phyloP scores from a whole-genome alignment of 768 basidiomycete genomes.

The Termitomyces sp. region DNA sequence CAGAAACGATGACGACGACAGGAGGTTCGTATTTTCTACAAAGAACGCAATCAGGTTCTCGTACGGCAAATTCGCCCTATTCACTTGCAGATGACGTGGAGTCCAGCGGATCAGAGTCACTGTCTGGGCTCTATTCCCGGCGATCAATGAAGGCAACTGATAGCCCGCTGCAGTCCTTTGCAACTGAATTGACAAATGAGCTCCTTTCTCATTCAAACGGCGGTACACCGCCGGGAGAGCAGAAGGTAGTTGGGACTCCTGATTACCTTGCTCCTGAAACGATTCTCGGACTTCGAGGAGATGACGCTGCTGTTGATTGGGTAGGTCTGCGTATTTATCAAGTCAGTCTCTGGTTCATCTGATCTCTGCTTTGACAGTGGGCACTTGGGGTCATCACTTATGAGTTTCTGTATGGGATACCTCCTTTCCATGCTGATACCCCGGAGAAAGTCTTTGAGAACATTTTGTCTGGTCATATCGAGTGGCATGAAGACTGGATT shows the following conservation, averaged over 20 bases:
- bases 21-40: constrained; percentile 82
- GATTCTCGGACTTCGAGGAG: constrained; percentile 91
- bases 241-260: constrained; percentile 96
- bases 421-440: constrained; percentile 96
- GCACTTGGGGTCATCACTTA: constrained; percentile 97
- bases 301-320: constrained; percentile 97
- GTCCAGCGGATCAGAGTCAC: constrained; percentile 80
- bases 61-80: constrained; percentile 62
- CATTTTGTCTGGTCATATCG: constrained; percentile 88
- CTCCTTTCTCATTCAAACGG: constrained; percentile 72
- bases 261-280: constrained; percentile 97
- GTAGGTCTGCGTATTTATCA: constrained; percentile 41
- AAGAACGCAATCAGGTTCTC: constrained; percentile 56
- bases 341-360: constrained; percentile 1
- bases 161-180: constrained; percentile 85
- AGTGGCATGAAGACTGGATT: constrained; percentile 95
- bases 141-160: constrained; percentile 51
- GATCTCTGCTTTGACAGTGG: constrained; percentile 59
- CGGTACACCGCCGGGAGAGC: constrained; percentile 75
- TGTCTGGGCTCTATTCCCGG: constrained; percentile 52
- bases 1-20: constrained; percentile 44
- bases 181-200: constrained; percentile 80
- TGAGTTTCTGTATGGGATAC: constrained; percentile 95
- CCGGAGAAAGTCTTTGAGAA: constrained; percentile 99
- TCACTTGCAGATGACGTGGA: constrained; percentile 80